Percentiles rank a stretch among this genome's conserved stretches.
These are phyloP conservation scores for Sphaerosporella brunnea DNA, from an alignment of 495 filamentous ascomycete genomes.

Conservation along the genomic window DNA sequence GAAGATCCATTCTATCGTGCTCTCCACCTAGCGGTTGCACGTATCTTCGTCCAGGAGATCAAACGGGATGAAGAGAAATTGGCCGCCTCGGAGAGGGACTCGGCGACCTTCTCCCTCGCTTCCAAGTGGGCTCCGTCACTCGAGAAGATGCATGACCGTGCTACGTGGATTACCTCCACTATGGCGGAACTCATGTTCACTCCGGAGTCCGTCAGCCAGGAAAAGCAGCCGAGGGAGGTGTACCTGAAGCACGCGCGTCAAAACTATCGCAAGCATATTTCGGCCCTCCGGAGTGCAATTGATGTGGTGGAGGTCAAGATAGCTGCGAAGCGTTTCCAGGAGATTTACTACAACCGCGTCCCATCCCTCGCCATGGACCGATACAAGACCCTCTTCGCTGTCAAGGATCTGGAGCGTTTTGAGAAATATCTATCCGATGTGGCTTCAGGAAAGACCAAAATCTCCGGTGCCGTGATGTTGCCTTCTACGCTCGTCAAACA, in stretches of 20 bases:
- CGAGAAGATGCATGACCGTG: conserved; percentile 33
- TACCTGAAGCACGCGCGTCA: conserved; percentile 34
- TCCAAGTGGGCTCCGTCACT: conserved; percentile 36
- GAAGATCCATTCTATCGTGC: conserved; percentile 28
- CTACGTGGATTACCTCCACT: conserved; percentile 32
- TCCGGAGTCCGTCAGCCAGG: conserved; percentile 11
- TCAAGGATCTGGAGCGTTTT: conserved; percentile 31
- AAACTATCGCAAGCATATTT: conserved; percentile 28
- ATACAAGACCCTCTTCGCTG: conserved; percentile 29
- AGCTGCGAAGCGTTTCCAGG: conserved; percentile 25
- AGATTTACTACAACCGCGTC: conserved; percentile 33
- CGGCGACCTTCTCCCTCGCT: conserved; percentile 30
- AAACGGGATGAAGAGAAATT: conserved; percentile 27
- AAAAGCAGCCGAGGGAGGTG: conserved; percentile 25
- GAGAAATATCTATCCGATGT: conserved; percentile 29
- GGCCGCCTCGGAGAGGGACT: conserved; percentile 24
- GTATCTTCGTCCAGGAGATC: conserved; percentile 34
- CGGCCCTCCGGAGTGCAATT: conserved; percentile 30
- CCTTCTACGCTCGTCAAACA: conserved; percentile 25
- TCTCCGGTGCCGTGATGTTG: conserved; percentile 32
- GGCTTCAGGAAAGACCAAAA: conserved; percentile 23
- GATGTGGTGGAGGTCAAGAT: conserved; percentile 33
- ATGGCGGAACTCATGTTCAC: conserved; percentile 33
- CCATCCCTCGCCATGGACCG: conserved; percentile 34
- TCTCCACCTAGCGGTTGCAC: conserved; percentile 31